Evolutionary conservation across 257 asterid species (phyloP), one percentile per base, ranked within the genome.

Genomic region (Schizonepeta tenuifolia): DNA sequence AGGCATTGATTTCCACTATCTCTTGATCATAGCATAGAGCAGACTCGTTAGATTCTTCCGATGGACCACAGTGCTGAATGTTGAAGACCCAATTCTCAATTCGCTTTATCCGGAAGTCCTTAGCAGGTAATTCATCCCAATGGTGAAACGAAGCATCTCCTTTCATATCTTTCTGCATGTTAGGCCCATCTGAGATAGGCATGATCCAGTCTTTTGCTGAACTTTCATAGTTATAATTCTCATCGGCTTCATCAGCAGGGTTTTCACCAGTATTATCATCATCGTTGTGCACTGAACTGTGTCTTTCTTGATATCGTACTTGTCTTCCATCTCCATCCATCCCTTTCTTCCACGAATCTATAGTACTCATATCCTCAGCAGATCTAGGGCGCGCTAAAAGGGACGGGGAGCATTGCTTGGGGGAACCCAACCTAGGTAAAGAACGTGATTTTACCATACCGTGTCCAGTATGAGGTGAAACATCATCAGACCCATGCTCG

Each of bases 71-170:
- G 77, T 83, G 81, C 84, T 89, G 96, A 83, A 88, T 92, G 83
- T 89, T 88, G 56, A 33, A 56, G 36, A 94, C 99, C 99, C 99
- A 94, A 24, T 91, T 90, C 86, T 94, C 92, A 55, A 91, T 89
- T 69, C 99, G 83, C 57, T 86, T 89, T 6, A 81, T 71, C 81
- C 78, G 86, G 69, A 88, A 91, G 77, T 94, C 96, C 85, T 85
- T 75, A 59, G 82, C 77, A 7, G 89, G 89, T 55, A 87, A 62
- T 65, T 86, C 86, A 56, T 83, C 83, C 84, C 81, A 66, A 68
- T 71, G 82, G 77, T 33, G 70, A 75, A 60, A 71, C 57, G 86
- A 84, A 65, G 87, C 54, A 69, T 84, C 83, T 59, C 86, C 83
- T 36, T 59, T 46, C 61, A 62, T 44, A 66, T 61, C 71, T 75